Evolutionary conservation across 345 rosid species (phyloP), one percentile per base, ranked within the genome.

Genomic region (Gossypium herbaceum): DNA sequence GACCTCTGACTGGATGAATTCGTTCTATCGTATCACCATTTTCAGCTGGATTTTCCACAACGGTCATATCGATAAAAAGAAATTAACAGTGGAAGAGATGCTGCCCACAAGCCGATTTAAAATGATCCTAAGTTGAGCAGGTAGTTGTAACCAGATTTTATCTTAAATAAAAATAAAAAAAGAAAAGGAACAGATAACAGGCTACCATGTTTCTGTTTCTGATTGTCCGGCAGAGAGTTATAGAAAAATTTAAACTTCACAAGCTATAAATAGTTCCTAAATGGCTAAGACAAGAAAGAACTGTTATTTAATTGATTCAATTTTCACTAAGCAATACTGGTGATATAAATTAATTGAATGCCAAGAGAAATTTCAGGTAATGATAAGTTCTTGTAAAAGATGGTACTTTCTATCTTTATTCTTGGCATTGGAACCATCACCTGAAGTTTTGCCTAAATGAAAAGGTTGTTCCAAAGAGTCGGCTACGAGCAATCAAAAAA

Each of bases 11-110:
- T 4, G 78, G 79, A 57, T 82, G 84, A 65, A 45, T 75, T 59
- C 50, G 83, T 71, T 84, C 91, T 83, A 80, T 83, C 44, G 70
- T 74, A 19, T 43, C 47, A 17, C 84, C 86, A 68, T 71, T 75
- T 82, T 85, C 84, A n/a, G 50, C 77, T 55, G 75, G 41, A 77
- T 70, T 82, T 84, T 76, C 98, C 87, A 84, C 79, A 78, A n/a
- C 70, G 44, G 45, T 11, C 34, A 59, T 22, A 16, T n/a, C 73
- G 45, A 41, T 73, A 50, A 72, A 72, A 55, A 4, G 47, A 71
- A 27, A 19, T 56, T 3, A 57, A 67, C 44, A n/a, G 75, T 39
- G 39, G 29, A 7, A 71, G 62, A 57, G 4, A 34, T 34, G 39
- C 39, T 34, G 39, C 39, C 39, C 39, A 34, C 39, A 34, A 34